Evolutionary conservation across 257 asterid genomes (phyloP).

Genomic region (Jacaranda mimosifolia): DNA sequence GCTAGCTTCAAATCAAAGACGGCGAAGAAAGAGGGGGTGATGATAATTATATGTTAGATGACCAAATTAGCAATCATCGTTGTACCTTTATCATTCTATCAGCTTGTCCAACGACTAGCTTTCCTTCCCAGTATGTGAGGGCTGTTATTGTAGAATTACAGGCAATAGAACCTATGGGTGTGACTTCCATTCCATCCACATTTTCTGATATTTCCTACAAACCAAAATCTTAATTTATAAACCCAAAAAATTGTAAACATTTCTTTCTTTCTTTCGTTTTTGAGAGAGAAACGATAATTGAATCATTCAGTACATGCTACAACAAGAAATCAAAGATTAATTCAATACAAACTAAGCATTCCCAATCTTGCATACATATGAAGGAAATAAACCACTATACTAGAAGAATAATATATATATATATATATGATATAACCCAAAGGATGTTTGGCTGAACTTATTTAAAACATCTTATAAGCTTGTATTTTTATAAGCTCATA

Average conservation of each 20-base stretch:
- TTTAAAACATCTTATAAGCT: no score
- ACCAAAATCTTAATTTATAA: constrained; percentile 25
- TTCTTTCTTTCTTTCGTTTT: neutral
- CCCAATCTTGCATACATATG: no score
- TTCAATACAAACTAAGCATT: neutral
- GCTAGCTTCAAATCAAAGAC: neutral
- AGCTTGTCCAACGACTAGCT: constrained; percentile 78
- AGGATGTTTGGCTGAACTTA: no score
- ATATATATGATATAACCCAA: no score
- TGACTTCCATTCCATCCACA: constrained; percentile 48
- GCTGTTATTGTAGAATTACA: constrained; percentile 68
- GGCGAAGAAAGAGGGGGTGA: neutral
- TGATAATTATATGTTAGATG: no score
- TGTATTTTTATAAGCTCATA: no score
- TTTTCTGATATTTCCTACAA: constrained; percentile 65
- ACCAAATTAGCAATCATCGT: no score
- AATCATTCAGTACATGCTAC: neutral
- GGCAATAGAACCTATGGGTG: constrained; percentile 60
- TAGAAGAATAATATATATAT: no score
- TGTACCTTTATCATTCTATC: constrained; percentile 69
- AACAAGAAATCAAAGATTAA: neutral
- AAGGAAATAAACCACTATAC: no score
- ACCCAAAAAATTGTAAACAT: neutral
- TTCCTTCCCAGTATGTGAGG: constrained; percentile 70
- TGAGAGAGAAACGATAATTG: neutral